These are phyloP conservation scores for Cymbopogon citratus DNA, from an alignment of 176 grass and related monocot species.

Conservation along the genomic window DNA sequence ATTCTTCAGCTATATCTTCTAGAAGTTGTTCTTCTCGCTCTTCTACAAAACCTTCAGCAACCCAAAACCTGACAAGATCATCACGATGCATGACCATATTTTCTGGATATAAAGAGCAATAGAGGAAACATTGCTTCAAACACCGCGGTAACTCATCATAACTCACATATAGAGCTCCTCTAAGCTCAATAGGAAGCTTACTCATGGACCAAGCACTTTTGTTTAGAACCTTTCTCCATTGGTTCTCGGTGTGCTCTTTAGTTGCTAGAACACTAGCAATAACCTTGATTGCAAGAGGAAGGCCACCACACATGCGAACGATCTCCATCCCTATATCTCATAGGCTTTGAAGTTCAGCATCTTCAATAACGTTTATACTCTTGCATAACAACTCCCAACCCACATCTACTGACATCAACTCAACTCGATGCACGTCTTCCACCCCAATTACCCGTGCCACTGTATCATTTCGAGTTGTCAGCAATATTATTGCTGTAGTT, in stretches of 20 bases:
- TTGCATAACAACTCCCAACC: constrained; percentile 30
- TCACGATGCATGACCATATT: not conserved
- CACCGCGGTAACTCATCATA: not conserved
- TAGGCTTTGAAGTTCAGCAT: not conserved
- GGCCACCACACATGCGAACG: constrained; percentile 20
- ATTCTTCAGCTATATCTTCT: constrained; percentile 44
- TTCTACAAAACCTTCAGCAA: constrained; percentile 34
- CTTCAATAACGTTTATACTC: not conserved
- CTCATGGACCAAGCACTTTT: constrained; percentile 9
- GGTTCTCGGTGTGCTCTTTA: not conserved
- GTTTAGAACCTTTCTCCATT: constrained; percentile 8
- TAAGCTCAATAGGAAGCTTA: not conserved
- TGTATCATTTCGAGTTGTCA: constrained; percentile 10
- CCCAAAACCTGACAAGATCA: constrained; percentile 18
- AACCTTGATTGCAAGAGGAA: constrained; percentile 33
- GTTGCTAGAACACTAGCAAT: constrained; percentile 5
- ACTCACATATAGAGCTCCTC: constrained; percentile 25
- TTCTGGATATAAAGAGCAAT: not conserved
- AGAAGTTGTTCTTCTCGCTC: not conserved
- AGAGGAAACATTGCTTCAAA: constrained; percentile 31
- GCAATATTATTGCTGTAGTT: not conserved
- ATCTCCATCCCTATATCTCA: constrained; percentile 19
- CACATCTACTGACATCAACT: not conserved
- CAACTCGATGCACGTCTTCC: not conserved
- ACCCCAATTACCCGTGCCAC: constrained; percentile 6